Conservation (phyloP, 768 basidiomycete genomes). For the Baorangia bicolor region DNA sequence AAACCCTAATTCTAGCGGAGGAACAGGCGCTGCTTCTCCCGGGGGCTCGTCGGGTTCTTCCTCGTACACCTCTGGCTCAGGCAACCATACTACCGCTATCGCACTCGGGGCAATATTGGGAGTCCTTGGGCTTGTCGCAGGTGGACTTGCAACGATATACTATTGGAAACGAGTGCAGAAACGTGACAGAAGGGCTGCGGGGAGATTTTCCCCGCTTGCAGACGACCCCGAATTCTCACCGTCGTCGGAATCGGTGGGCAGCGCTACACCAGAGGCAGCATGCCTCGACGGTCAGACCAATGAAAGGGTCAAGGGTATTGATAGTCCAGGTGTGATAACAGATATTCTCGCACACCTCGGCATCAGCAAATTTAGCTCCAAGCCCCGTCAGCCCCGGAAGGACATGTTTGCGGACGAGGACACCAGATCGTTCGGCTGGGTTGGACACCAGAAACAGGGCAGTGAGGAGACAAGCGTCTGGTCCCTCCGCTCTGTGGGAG, state of each 20-base stretch:
- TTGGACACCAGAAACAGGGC: slow-evolving; percentile 34
- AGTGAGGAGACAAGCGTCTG: slow-evolving; percentile 47
- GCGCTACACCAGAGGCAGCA: slow-evolving; percentile 5
- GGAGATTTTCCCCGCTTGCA: slow-evolving; percentile 21
- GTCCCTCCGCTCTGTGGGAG: slow-evolving; percentile 48
- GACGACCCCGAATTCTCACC: slow-evolving; percentile 19
- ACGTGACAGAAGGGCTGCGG: neutral
- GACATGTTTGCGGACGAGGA: slow-evolving; percentile 85
- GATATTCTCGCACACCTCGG: slow-evolving; percentile 26
- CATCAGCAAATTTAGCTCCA: slow-evolving; percentile 13
- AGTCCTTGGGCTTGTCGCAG: slow-evolving; percentile 50
- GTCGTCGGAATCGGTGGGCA: slow-evolving; percentile 4
- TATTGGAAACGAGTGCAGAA: slow-evolving; percentile 40
- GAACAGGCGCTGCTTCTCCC: slow-evolving; percentile 6
- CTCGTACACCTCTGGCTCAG: slow-evolving; percentile 20
- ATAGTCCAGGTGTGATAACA: slow-evolving; percentile 5
- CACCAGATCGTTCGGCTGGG: slow-evolving; percentile 44
- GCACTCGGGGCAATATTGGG: slow-evolving; percentile 65
- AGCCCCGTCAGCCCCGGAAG: slow-evolving; percentile 37
- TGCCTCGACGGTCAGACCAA: slow-evolving; percentile 1
- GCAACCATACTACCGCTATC: slow-evolving; percentile 43
- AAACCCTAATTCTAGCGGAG: slow-evolving; percentile 6
- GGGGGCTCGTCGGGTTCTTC: slow-evolving; percentile 12
- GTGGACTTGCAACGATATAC: slow-evolving; percentile 41
- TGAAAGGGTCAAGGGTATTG: neutral